Conservation (phyloP, 257 asterid species). For the Nicotiana tomentosiformis region DNA sequence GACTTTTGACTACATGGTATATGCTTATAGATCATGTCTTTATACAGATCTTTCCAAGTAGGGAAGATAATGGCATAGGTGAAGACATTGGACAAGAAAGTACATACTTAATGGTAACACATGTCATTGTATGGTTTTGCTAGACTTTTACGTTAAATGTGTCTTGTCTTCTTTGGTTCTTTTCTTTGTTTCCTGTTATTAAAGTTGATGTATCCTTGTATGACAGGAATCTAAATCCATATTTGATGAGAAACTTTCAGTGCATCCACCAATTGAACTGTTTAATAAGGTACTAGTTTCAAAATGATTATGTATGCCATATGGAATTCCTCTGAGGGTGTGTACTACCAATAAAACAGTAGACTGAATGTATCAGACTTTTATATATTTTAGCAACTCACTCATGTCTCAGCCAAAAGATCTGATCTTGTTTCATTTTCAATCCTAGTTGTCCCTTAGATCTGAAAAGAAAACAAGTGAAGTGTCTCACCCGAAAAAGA, state of each 20-base stretch:
- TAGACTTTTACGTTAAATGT: not conserved
- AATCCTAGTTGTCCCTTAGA: conserved; percentile 54
- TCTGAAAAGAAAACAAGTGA: conserved; percentile 27
- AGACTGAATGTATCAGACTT: not conserved
- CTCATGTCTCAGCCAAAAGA: not conserved
- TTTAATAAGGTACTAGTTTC: conserved; percentile 45
- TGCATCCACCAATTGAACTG: conserved; percentile 44
- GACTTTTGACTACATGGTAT: not conserved
- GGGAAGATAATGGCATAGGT: conserved; percentile 12
- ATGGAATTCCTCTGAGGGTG: not conserved
- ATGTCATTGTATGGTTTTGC: not conserved
- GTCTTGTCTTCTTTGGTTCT: conserved; percentile 6
- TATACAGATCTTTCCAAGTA: conserved; percentile 30
- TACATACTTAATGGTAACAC: conserved; percentile 8
- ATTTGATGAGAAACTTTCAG: conserved; percentile 19
- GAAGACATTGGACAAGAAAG: conserved; percentile 14
- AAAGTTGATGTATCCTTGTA: not conserved
- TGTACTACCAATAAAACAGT: not conserved
- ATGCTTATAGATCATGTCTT: not conserved
- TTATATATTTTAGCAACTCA: not conserved
- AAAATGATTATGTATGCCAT: not conserved
- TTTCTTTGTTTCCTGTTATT: not conserved
- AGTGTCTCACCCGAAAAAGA: conserved; percentile 24
- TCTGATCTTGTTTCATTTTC: not conserved
- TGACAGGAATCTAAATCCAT: conserved; percentile 38